These are phyloP conservation scores for Xenosphaeropsis pyriputrescens DNA, from an alignment of 2,329 filamentous ascomycete species.

Conservation along the genomic window DNA sequence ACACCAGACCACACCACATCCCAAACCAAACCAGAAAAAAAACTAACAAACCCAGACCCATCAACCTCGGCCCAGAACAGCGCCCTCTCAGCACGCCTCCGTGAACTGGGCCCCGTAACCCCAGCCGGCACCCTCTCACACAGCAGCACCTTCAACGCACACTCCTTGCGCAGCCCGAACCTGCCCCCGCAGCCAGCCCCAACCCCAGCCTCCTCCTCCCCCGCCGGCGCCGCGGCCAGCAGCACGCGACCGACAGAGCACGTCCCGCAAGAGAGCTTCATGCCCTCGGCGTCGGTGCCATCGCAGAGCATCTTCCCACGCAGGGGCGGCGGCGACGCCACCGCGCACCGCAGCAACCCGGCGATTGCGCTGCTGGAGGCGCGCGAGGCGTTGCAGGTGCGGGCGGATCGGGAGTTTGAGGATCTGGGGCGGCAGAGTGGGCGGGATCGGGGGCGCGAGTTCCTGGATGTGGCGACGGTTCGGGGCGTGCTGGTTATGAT, in stretches of 20 bases:
- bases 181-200: not conserved
- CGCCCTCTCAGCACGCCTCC: constrained; percentile 10
- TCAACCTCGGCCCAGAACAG: constrained; percentile 8
- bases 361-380: constrained; percentile 13
- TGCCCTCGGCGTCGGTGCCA: constrained; percentile 9
- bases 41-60: not conserved
- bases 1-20: not conserved
- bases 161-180: not conserved
- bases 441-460: constrained; percentile 22
- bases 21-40: not conserved
- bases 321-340: not conserved
- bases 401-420: constrained; percentile 40
- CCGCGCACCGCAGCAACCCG: constrained; percentile 7
- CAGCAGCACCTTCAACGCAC: constrained; percentile 12
- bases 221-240: not conserved
- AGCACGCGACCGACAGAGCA: not conserved
- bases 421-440: constrained; percentile 17
- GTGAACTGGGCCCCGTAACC: constrained; percentile 12
- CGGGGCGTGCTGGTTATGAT: constrained; percentile 30
- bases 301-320: constrained; percentile 12
- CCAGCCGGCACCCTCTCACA: constrained; percentile 14
- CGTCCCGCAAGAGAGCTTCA: constrained; percentile 4
- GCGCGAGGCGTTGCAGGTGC: constrained; percentile 44
- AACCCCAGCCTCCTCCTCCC: not conserved
- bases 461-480: constrained; percentile 32